These are phyloP conservation scores for Metarhizium rileyi DNA, from an alignment of 2,329 filamentous ascomycete genomes.

Conservation along the genomic window DNA sequence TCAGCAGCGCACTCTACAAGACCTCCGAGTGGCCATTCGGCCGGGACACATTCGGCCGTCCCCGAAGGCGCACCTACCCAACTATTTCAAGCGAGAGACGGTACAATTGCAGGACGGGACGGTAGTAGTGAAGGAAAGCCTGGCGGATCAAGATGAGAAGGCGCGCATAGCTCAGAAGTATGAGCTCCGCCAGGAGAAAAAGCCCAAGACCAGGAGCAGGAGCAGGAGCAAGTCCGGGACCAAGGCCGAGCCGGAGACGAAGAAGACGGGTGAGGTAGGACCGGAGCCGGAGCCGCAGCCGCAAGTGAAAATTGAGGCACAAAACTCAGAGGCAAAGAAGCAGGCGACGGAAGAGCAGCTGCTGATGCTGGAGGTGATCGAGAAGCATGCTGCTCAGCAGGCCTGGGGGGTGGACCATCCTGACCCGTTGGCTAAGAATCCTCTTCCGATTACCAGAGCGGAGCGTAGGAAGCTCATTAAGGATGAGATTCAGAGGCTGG, in stretches of 20 bases:
- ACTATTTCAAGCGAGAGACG: slow-evolving; percentile 36
- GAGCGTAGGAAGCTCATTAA: slow-evolving; percentile 49
- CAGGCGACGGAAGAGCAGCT: slow-evolving; percentile 17
- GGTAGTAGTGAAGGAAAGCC: slow-evolving; percentile 28
- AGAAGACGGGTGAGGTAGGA: slow-evolving; percentile 10
- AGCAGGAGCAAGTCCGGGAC: no score
- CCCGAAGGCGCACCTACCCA: slow-evolving; percentile 40
- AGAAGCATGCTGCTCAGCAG: slow-evolving; percentile 22
- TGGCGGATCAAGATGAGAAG: slow-evolving; percentile 20
- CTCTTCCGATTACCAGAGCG: slow-evolving; percentile 39
- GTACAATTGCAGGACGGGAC: slow-evolving; percentile 38
- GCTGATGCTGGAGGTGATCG: slow-evolving; percentile 22
- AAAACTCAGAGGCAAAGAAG: slow-evolving; percentile 8
- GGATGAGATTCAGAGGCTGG: slow-evolving; percentile 41
- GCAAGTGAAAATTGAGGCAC: slow-evolving; percentile 10
- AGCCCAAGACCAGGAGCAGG: no score
- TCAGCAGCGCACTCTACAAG: slow-evolving; percentile 75
- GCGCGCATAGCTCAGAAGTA: slow-evolving; percentile 10
- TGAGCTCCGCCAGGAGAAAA: slow-evolving; percentile 21
- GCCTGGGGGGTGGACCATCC: slow-evolving; percentile 25
- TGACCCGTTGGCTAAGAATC: slow-evolving; percentile 26
- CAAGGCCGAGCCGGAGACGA: not conserved
- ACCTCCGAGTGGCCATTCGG: slow-evolving; percentile 64
- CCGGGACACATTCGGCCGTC: slow-evolving; percentile 33
- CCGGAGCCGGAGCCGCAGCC: not conserved